Percentiles rank a stretch among this genome's conserved stretches.
Conservation (phyloP, 2,329 filamentous ascomycete species). For the Claviceps digitariae region DNA sequence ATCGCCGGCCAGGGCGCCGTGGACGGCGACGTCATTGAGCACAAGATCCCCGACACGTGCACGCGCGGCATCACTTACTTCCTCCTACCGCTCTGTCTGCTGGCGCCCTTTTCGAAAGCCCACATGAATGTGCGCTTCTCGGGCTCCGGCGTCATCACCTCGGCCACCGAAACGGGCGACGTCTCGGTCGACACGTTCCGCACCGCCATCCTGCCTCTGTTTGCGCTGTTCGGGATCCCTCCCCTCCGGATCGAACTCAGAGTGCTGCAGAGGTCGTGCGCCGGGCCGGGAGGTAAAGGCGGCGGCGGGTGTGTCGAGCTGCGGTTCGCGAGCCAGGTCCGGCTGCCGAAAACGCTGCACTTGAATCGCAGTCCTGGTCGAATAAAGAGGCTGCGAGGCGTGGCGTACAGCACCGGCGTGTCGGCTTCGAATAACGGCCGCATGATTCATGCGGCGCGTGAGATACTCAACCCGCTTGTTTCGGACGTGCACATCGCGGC, state of each 20-base stretch:
- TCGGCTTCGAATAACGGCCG: conserved; percentile 85
- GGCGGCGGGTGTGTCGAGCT: conserved; percentile 90
- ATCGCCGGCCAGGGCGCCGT: conserved; percentile 60
- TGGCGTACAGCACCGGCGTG: conserved; percentile 87
- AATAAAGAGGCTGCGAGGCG: conserved; percentile 79
- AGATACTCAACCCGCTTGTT: conserved; percentile 73
- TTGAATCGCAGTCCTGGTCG: conserved; percentile 67
- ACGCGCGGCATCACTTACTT: conserved; percentile 81
- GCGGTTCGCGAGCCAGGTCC: conserved; percentile 83
- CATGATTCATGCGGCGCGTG: conserved; percentile 84
- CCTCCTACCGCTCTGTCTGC: conserved; percentile 72
- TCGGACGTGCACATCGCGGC: conserved; percentile 84
- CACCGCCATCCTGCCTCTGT: conserved; percentile 81
- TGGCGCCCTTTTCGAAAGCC: conserved; percentile 86
- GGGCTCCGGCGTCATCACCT: conserved; percentile 85
- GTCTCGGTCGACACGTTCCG: conserved; percentile 87
- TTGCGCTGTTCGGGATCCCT: conserved; percentile 76
- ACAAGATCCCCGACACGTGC: conserved; percentile 65
- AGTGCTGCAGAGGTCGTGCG: conserved; percentile 67
- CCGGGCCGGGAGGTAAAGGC: conserved; percentile 58
- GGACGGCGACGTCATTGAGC: conserved; percentile 61
- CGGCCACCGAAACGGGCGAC: conserved; percentile 70
- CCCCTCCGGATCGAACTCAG: conserved; percentile 71
- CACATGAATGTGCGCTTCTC: conserved; percentile 83
- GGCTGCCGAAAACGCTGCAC: conserved; percentile 87